phyloP scores from a whole-genome alignment of 1,139 yeast genomes.

The Geotrichum fermentans region DNA sequence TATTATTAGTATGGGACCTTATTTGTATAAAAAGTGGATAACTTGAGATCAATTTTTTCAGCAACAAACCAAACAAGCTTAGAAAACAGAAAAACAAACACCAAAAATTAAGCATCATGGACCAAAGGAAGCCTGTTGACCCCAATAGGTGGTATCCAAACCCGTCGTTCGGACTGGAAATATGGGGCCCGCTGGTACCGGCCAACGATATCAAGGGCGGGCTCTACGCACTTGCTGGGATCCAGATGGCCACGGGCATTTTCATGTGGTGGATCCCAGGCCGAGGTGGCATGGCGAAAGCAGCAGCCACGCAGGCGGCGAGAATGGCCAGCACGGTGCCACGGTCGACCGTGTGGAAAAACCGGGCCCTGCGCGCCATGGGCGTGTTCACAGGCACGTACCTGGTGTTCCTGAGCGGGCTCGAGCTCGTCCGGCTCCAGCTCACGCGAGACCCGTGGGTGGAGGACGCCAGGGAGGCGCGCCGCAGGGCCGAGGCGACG shows the following conservation, averaged over 20 bases:
- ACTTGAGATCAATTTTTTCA: neutral
- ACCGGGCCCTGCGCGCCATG: constrained; percentile 21
- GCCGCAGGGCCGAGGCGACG: constrained; percentile 20
- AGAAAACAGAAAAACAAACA: neutral
- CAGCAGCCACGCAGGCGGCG: constrained; percentile 23
- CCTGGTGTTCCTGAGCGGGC: constrained; percentile 27
- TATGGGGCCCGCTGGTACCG: constrained; percentile 38
- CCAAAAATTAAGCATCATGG: neutral
- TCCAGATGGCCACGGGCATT: constrained; percentile 32
- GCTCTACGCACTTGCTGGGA: constrained; percentile 29
- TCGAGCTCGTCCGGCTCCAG: constrained; percentile 31
- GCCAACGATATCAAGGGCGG: constrained; percentile 36
- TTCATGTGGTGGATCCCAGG: constrained; percentile 30
- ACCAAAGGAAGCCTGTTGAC: constrained; percentile 4
- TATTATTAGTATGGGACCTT: too few species aligned
- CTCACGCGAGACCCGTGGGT: constrained; percentile 36
- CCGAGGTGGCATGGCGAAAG: neutral
- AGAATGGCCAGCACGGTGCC: constrained; percentile 1
- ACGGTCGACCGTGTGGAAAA: neutral
- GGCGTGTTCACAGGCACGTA: constrained; percentile 31
- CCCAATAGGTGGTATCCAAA: constrained; percentile 24
- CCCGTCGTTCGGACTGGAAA: constrained; percentile 33
- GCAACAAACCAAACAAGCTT: neutral
- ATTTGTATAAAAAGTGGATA: neutral
- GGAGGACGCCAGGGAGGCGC: constrained; percentile 33